These are phyloP conservation scores for Aspergillus avenaceus DNA, from an alignment of 495 filamentous ascomycete species.

Conservation along the genomic window DNA sequence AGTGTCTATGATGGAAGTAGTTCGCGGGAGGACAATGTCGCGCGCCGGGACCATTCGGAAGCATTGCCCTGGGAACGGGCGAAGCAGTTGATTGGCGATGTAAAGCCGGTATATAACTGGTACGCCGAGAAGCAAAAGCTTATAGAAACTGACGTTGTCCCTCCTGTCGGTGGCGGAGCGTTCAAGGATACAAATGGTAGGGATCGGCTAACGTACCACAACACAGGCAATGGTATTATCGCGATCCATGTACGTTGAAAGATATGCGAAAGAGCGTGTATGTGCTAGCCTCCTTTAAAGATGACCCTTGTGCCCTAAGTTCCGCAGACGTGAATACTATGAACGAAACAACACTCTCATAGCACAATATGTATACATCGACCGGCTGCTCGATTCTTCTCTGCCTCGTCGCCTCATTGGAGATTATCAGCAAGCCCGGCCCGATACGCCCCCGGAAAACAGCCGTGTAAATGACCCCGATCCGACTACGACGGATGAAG, in stretches of 20 bases:
- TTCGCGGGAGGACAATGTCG: conserved; percentile 8
- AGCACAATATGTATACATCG: conserved; percentile 86
- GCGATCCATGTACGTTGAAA: conserved; percentile 23
- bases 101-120: conserved; percentile 35
- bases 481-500: conserved; percentile 11
- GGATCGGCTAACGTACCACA: no score
- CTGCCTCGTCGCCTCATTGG: conserved; percentile 81
- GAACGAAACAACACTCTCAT: conserved; percentile 78
- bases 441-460: conserved; percentile 19
- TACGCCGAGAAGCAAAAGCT: no score
- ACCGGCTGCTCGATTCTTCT: conserved; percentile 84
- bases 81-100: conserved; percentile 30
- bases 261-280: conserved; percentile 28
- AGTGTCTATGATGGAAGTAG: conserved; percentile 18
- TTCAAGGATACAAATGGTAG: no score
- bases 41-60: conserved; percentile 17
- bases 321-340: conserved; percentile 64
- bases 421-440: conserved; percentile 59
- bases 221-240: conserved; percentile 38
- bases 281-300: neutral
- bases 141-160: no score
- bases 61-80: conserved; percentile 11
- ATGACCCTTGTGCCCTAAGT: neutral
- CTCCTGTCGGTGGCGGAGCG: no score
- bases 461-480: neutral